phyloP scores from a whole-genome alignment of 805 yeast genomes.

The Yarrowia sp. region DNA sequence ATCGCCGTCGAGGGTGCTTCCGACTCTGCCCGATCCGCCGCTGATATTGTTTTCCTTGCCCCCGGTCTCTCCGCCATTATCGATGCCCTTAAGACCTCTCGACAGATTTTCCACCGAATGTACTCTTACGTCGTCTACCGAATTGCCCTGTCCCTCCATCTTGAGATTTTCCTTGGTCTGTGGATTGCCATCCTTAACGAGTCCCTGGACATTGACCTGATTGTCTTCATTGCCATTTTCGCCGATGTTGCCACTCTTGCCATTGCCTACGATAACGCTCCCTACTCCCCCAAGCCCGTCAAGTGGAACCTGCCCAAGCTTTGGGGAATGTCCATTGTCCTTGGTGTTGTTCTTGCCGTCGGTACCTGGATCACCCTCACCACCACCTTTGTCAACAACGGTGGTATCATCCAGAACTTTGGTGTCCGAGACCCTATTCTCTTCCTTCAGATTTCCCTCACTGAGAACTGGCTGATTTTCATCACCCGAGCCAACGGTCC shows the following conservation, averaged over 20 bases:
- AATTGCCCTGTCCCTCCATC: constrained; percentile 92
- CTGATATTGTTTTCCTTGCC: constrained; percentile 58
- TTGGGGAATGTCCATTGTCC: constrained; percentile 79
- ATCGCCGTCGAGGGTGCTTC: constrained; percentile 71
- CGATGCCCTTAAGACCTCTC: constrained; percentile 80
- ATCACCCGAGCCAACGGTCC: constrained; percentile 97
- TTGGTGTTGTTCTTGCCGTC: constrained; percentile 71
- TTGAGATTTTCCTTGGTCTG: constrained; percentile 92
- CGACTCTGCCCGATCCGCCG: constrained; percentile 57
- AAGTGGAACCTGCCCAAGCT: constrained; percentile 96
- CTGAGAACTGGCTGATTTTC: constrained; percentile 98
- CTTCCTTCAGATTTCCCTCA: constrained; percentile 91
- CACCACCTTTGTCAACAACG: constrained; percentile 91
- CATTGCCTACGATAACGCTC: constrained; percentile 92
- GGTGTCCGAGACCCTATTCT: constrained; percentile 93
- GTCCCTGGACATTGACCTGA: constrained; percentile 85
- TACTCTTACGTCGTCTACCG: constrained; percentile 97
- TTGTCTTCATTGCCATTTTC: constrained; percentile 95
- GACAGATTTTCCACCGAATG: constrained; percentile 99
- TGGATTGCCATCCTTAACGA: constrained; percentile 94
- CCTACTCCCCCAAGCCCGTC: constrained; percentile 89
- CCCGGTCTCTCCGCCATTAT: constrained; percentile 68
- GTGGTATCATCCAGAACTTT: constrained; percentile 90
- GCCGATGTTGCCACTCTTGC: constrained; percentile 84
- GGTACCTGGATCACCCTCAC: constrained; percentile 95